These are phyloP conservation scores for Penicillium corylophilum DNA, from an alignment of 2,329 filamentous ascomycete genomes.

Conservation along the genomic window DNA sequence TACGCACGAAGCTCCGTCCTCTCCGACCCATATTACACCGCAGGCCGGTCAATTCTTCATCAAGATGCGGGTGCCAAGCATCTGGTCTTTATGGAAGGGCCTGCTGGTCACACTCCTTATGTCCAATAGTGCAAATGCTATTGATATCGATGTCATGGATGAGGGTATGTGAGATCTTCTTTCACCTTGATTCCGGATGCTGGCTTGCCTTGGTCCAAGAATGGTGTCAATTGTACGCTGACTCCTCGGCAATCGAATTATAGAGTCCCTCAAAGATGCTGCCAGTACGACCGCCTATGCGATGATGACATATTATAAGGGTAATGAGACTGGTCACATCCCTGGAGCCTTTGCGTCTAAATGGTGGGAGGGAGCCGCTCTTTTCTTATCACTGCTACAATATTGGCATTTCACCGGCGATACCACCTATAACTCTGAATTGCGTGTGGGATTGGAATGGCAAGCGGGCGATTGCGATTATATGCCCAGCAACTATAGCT, in stretches of 20 bases:
- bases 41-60: not conserved
- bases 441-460: slow-evolving; percentile 43
- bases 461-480: slow-evolving; percentile 36
- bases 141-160: slow-evolving; percentile 29
- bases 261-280: slow-evolving; percentile 46
- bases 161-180: slow-evolving; percentile 19
- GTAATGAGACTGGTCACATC: slow-evolving; percentile 51
- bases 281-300: slow-evolving; percentile 46
- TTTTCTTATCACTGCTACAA: slow-evolving; percentile 68
- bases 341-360: slow-evolving; percentile 64
- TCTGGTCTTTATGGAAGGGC: not conserved
- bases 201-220: not conserved
- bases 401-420: slow-evolving; percentile 70
- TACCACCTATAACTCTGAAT: slow-evolving; percentile 59
- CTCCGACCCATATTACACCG: not conserved
- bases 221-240: not conserved
- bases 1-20: not conserved
- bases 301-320: slow-evolving; percentile 54
- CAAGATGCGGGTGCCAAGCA: slow-evolving; percentile 12
- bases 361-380: slow-evolving; percentile 71
- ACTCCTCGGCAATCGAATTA: not conserved
- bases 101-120: slow-evolving; percentile 5
- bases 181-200: too few species aligned
- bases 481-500: slow-evolving; percentile 38
- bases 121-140: slow-evolving; percentile 12